Evolutionary conservation across 176 grass and related monocot species (phyloP), one percentile per base, ranked within the genome.

Genomic region (Panicum miliaceum): DNA sequence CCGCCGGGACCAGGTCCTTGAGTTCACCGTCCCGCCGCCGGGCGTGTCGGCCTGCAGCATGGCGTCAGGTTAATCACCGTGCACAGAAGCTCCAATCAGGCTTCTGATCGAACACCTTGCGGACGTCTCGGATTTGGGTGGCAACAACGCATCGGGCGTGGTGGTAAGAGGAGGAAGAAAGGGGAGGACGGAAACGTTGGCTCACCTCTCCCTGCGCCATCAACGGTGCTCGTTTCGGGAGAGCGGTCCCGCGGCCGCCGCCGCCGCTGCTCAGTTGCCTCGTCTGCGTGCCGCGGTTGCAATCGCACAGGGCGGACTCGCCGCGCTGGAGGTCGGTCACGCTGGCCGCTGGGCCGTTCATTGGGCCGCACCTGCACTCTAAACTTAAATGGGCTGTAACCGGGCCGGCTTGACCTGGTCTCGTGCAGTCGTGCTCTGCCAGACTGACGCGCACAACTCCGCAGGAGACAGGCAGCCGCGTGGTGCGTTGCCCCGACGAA

Each of bases 1-100:
- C 89, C 37, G 91, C 94, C 37, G 91, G 91, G 56, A 85, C 68
- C 19, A 97, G 42, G 77, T 92, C 91, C 76, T 84, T 93, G 71
- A 97, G 84, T 88, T 76, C 71, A 90, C 64, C 63, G 56, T 75
- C 48, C 22, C 45, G 18, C 29, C 83, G 35, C 11, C 25, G 0
- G 56, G 20, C 41, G 38, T 4, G 50, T 54, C 29, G 50, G 52
- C 58, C 88, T 90, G 72, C 77, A 42, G 69, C 6, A 25, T 9
- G 29, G 48, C 20, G 7, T 11, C 0, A 25, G 22, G 26, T 45
- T 19, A 8, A 4, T 42, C 11, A 8, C 1, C 18, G 60, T 36
- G 37, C 15, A 29, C 5, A 58, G 8, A 47, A 6, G 19, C 16
- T 16, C 25, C 9, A 11, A 7, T 3, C 6, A 1, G 58, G 68